Conservation (phyloP, 768 basidiomycete species). For the Hericium rajendrae region DNA sequence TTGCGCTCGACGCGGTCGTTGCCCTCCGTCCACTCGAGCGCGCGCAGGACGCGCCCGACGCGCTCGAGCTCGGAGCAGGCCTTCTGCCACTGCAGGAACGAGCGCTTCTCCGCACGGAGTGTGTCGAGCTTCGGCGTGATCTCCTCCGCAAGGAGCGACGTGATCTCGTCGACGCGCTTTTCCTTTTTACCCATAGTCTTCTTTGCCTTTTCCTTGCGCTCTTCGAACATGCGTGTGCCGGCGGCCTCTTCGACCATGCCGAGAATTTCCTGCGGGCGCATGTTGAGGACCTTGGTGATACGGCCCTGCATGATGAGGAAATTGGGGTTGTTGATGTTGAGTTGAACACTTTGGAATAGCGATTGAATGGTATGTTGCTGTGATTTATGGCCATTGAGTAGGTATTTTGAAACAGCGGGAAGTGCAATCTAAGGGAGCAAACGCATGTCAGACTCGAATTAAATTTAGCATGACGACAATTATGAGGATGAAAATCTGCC, state of each 20-base stretch:
- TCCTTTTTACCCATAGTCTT: conserved; percentile 98
- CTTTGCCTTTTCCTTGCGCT: conserved; percentile 91
- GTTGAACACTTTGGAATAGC: conserved; percentile 91
- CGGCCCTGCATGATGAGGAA: conserved; percentile 99
- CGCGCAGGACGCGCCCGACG: conserved; percentile 69
- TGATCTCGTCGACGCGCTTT: conserved; percentile 88
- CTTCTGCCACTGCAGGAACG: conserved; percentile 87
- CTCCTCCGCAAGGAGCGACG: conserved; percentile 74
- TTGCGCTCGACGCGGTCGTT: conserved; percentile 43
- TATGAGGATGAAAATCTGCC: too few species aligned
- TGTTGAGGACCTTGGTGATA: conserved; percentile 97
- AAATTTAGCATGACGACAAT: too few species aligned
- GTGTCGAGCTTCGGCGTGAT: conserved; percentile 92
- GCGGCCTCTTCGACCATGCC: conserved; percentile 99
- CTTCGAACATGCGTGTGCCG: conserved; percentile 98
- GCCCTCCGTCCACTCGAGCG: conserved; percentile 78
- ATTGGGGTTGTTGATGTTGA: conserved; percentile 99
- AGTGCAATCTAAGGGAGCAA: conserved; percentile 61
- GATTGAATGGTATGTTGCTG: conserved; percentile 79
- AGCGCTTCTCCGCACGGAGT: conserved; percentile 80
- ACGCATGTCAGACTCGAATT: too few species aligned
- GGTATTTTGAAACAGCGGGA: conserved; percentile 89
- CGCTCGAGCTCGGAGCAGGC: conserved; percentile 79
- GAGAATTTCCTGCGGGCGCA: conserved; percentile 95
- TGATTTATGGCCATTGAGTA: conserved; percentile 92